Conservation (phyloP, 768 basidiomycete species). For the Paxillus involutus region DNA sequence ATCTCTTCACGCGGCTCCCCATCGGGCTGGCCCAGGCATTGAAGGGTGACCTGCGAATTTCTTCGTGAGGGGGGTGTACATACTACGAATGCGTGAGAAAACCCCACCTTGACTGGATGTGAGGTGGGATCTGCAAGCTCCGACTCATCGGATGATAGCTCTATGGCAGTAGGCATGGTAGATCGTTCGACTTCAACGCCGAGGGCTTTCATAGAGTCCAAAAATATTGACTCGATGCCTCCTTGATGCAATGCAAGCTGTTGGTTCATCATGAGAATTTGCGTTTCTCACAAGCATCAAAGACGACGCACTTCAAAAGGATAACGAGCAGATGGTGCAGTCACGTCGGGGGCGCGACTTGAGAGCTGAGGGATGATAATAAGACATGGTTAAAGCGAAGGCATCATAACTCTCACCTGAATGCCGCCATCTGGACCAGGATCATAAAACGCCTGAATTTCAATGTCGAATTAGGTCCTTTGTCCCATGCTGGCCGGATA, state of each 20-base stretch:
- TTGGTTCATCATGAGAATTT: background rate
- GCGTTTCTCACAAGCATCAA: too few relatives aligned
- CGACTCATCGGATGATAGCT: slow-evolving; percentile 26
- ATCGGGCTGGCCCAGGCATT: slow-evolving; percentile 23
- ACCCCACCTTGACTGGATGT: slow-evolving; percentile 20
- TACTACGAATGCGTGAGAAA: background rate
- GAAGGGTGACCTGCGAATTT: slow-evolving; percentile 18
- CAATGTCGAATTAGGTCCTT: background rate
- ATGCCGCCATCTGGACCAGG: slow-evolving; percentile 61
- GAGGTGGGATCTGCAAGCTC: slow-evolving; percentile 21
- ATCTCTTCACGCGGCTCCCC: slow-evolving; percentile 46
- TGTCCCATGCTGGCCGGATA: background rate
- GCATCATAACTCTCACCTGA: slow-evolving; percentile 37
- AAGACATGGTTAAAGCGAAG: background rate
- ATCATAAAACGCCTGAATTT: slow-evolving; percentile 69
- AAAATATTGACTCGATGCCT: slow-evolving; percentile 32
- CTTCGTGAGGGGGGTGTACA: slow-evolving; percentile 1
- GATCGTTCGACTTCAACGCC: slow-evolving; percentile 35
- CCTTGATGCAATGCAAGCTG: slow-evolving; percentile 37
- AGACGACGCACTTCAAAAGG: slow-evolving; percentile 58
- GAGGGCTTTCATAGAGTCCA: slow-evolving; percentile 32
- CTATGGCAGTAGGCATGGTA: slow-evolving; percentile 26
- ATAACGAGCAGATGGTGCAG: slow-evolving; percentile 60
- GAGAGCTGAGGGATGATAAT: slow-evolving; percentile 45
- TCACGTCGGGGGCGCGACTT: slow-evolving; percentile 59